A percentile compares a stretch with the other conserved stretches of the same genome.
Evolutionary conservation across 2,329 filamentous ascomycete genomes (phyloP).

Genomic region (Arthrobotrys megalospora): DNA sequence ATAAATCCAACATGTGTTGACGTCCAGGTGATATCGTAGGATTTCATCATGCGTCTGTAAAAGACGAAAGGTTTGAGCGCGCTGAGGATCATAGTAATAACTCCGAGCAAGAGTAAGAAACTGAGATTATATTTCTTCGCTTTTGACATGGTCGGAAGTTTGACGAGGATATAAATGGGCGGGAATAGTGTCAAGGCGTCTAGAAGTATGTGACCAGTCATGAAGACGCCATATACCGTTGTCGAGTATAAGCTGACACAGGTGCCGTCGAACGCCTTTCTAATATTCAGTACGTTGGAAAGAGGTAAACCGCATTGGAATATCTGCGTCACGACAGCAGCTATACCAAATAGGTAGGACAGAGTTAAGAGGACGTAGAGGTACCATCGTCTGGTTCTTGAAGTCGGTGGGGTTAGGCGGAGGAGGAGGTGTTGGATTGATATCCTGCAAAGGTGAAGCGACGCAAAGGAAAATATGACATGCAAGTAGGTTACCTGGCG

Average conservation of each 20-base stretch:
- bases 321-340: conserved; percentile 35
- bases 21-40: conserved; percentile 39
- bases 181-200: conserved; percentile 45
- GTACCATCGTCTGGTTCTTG: conserved; percentile 32
- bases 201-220: conserved; percentile 40
- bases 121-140: conserved; percentile 42
- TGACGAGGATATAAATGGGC: conserved; percentile 37
- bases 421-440: conserved; percentile 47
- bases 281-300: conserved; percentile 23
- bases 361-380: conserved; percentile 35
- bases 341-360: conserved; percentile 32
- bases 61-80: conserved; percentile 42
- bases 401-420: conserved; percentile 35
- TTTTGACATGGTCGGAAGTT: conserved; percentile 37
- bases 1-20: conserved; percentile 33
- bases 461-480: conserved; percentile 44
- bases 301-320: conserved; percentile 44
- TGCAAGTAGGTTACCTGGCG: conserved; percentile 42
- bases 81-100: conserved; percentile 42
- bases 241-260: conserved; percentile 45
- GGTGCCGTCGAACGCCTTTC: conserved; percentile 29
- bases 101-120: conserved; percentile 35
- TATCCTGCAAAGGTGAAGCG: conserved; percentile 46
- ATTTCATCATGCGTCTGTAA: conserved; percentile 33
- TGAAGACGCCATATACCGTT: conserved; percentile 35